Conservation (phyloP, 2,329 filamentous ascomycete genomes). For the Hypocreales sp. region DNA sequence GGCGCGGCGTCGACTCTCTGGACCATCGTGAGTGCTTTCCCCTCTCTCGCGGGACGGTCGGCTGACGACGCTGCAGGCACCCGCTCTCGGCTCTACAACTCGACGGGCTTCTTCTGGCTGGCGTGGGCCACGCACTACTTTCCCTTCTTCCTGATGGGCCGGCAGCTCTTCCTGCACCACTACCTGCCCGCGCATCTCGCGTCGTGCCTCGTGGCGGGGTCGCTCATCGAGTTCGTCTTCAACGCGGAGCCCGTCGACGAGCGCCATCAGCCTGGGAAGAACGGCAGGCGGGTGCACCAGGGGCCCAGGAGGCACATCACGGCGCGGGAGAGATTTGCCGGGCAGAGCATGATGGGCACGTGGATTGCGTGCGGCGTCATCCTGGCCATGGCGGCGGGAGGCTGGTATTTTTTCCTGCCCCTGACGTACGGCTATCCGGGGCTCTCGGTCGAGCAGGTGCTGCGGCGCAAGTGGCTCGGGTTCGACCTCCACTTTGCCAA, state of each 20-base stretch:
- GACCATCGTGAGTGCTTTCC: conserved; percentile 65
- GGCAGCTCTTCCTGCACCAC: conserved; percentile 94
- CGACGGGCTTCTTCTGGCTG: conserved; percentile 96
- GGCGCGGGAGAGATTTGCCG: conserved; percentile 67
- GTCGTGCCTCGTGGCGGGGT: conserved; percentile 77
- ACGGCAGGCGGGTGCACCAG: conserved; percentile 24
- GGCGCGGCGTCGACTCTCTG: conserved; percentile 83
- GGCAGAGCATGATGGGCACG: conserved; percentile 58
- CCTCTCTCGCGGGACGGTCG: neutral
- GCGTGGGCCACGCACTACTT: conserved; percentile 96
- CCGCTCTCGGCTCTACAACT: conserved; percentile 91
- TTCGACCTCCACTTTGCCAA: conserved; percentile 99
- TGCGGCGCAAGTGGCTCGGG: conserved; percentile 82
- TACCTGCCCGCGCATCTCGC: conserved; percentile 92
- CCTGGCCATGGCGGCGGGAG: conserved; percentile 49
- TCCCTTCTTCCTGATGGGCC: conserved; percentile 96
- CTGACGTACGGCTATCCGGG: conserved; percentile 92
- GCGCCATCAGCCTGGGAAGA: conserved; percentile 14
- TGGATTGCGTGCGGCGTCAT: conserved; percentile 71
- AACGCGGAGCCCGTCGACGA: conserved; percentile 63
- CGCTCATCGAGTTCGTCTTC: conserved; percentile 90
- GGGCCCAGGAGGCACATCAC: conserved; percentile 46
- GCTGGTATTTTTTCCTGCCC: conserved; percentile 89
- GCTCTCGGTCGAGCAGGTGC: conserved; percentile 61
- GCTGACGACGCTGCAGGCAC: conserved; percentile 44